Evolutionary conservation across 1,139 yeast species (phyloP).

Genomic region (Hyphopichia wangnamkhiaoensis): DNA sequence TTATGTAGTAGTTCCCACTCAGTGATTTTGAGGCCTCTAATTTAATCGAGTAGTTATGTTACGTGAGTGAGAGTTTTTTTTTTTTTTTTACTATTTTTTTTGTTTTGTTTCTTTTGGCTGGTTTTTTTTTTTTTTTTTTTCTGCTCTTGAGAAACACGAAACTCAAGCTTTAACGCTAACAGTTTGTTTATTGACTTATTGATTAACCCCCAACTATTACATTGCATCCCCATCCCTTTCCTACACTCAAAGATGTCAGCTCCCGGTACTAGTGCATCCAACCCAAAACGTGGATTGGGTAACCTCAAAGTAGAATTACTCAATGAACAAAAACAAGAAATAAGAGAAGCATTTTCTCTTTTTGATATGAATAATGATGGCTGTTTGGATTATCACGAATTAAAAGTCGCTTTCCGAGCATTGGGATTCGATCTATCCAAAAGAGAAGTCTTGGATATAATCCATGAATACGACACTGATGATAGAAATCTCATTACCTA

Average conservation of each 20-base stretch:
- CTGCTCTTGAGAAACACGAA: no score
- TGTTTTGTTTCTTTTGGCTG: neutral
- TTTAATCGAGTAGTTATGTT: no score
- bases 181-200: no score
- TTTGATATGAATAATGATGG: slow-evolving; percentile 96
- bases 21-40: no score
- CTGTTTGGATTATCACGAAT: slow-evolving; percentile 85
- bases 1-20: no score
- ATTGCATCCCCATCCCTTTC: no score
- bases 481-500: slow-evolving; percentile 72
- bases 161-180: no score
- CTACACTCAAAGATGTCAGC: slow-evolving; percentile 11
- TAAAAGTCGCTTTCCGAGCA: slow-evolving; percentile 90
- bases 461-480: slow-evolving; percentile 80
- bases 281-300: slow-evolving; percentile 25
- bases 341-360: slow-evolving; percentile 87
- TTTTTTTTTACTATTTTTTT: no score
- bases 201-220: no score
- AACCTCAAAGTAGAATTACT: slow-evolving; percentile 63
- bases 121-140: no score
- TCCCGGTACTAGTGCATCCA: slow-evolving; percentile 11
- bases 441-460: slow-evolving; percentile 75
- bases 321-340: slow-evolving; percentile 90
- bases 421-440: slow-evolving; percentile 87
- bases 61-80: no score